Percentiles rank a stretch among this genome's conserved stretches.
phyloP scores from a whole-genome alignment of 148 eudicot species.

The Dianthus caryophyllus region DNA sequence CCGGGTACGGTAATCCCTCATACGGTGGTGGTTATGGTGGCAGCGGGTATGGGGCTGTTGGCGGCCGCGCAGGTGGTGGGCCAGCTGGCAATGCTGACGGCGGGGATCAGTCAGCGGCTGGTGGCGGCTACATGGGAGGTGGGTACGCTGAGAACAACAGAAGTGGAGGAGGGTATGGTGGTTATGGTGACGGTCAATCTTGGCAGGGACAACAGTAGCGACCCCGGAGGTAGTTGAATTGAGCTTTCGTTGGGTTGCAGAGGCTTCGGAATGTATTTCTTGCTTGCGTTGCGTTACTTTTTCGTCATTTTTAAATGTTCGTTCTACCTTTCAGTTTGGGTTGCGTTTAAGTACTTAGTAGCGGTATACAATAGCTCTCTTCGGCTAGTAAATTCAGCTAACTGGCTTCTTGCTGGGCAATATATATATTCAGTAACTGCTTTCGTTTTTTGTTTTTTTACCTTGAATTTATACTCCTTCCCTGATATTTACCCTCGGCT shows the following conservation, averaged over 20 bases:
- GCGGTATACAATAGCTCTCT: constrained; percentile 50
- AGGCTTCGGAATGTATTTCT: constrained; percentile 5
- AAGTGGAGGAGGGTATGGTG: constrained; percentile 54
- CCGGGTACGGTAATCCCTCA: constrained; percentile 62
- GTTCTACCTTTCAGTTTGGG: neutral
- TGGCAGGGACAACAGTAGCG: constrained; percentile 64
- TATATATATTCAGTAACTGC: constrained; percentile 12
- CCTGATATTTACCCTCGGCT: too few relatives aligned
- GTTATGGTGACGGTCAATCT: constrained; percentile 60
- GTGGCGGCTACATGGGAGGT: constrained; percentile 68
- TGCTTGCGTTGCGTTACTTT: neutral
- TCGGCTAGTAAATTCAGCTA: constrained; percentile 33
- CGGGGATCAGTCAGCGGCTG: constrained; percentile 43
- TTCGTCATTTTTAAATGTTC: neutral
- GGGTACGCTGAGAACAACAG: constrained; percentile 68
- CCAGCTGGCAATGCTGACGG: constrained; percentile 41
- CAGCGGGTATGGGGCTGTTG: constrained; percentile 40
- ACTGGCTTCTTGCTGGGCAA: constrained; percentile 14
- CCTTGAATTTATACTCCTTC: too few relatives aligned
- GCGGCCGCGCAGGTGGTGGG: constrained; percentile 44
- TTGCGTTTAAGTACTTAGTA: constrained; percentile 8
- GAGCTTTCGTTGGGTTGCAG: constrained; percentile 5
- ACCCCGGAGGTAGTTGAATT: constrained; percentile 11
- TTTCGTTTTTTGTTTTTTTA: too few relatives aligned
- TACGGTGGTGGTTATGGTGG: constrained; percentile 67